Conservation (phyloP, 2,329 filamentous ascomycete genomes). For the Sarocladium brachiariae region DNA sequence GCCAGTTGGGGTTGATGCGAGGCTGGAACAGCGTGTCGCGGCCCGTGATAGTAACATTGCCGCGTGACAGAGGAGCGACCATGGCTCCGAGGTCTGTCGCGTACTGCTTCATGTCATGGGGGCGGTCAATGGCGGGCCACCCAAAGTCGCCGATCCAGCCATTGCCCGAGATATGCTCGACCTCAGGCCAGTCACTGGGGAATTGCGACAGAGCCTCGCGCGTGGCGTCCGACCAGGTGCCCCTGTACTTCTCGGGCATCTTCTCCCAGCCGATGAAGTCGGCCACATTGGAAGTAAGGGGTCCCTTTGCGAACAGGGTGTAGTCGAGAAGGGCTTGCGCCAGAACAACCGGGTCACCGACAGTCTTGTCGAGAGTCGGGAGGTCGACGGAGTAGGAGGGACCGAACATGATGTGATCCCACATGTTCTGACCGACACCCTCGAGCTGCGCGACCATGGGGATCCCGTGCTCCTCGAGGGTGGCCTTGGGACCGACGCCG, state of each 20-base stretch:
- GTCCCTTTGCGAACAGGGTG: constrained; percentile 13
- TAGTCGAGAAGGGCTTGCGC: constrained; percentile 15
- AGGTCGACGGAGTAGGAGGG: constrained; percentile 11
- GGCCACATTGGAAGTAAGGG: constrained; percentile 18
- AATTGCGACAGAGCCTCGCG: constrained; percentile 12
- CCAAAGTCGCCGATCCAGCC: constrained; percentile 16
- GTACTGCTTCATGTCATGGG: constrained; percentile 8
- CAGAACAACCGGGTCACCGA: constrained; percentile 15
- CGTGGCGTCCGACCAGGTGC: constrained; percentile 15
- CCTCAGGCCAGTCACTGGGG: constrained; percentile 16
- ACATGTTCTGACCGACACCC: constrained; percentile 66
- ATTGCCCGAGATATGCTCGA: constrained; percentile 16
- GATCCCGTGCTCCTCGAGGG: constrained; percentile 28
- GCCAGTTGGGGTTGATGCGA: constrained; percentile 36
- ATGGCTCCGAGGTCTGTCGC: constrained; percentile 22
- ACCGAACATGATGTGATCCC: constrained; percentile 29
- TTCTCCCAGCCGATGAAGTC: constrained; percentile 21
- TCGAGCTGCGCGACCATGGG: constrained; percentile 33
- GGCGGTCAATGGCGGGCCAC: constrained; percentile 12
- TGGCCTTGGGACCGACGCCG: constrained; percentile 32
- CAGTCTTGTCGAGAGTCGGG: constrained; percentile 17
- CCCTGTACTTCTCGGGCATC: constrained; percentile 14
- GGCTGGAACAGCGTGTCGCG: constrained; percentile 26
- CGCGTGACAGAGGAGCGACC: constrained; percentile 28
- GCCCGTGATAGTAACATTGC: constrained; percentile 31